phyloP scores from a whole-genome alignment of 257 asterid genomes.

The Fraxinus americana region DNA sequence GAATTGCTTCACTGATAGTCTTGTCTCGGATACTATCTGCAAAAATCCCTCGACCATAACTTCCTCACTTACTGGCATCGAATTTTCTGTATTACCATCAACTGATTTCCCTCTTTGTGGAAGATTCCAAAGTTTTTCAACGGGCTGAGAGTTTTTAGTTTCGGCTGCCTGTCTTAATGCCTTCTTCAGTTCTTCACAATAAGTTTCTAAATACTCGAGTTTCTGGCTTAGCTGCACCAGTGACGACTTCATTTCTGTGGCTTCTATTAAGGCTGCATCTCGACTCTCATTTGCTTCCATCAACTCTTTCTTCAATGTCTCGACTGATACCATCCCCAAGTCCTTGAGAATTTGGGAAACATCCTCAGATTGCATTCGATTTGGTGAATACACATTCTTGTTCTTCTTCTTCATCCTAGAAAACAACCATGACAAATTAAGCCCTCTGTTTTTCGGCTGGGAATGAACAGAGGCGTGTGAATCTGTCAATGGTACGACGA shows the following conservation, averaged over 20 bases:
- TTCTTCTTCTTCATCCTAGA: constrained; percentile 58
- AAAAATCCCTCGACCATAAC: constrained; percentile 87
- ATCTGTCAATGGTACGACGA: constrained; percentile 69
- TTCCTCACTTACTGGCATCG: constrained; percentile 67
- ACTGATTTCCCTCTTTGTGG: constrained; percentile 38
- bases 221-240: constrained; percentile 70
- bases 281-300: constrained; percentile 58
- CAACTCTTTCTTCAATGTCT: constrained; percentile 60
- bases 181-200: constrained; percentile 78
- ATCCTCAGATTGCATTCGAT: constrained; percentile 43
- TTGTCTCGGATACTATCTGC: constrained; percentile 84
- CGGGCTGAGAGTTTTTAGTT: constrained; percentile 30
- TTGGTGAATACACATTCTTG: constrained; percentile 52
- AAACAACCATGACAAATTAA: constrained; percentile 70
- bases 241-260: constrained; percentile 62
- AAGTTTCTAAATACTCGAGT: constrained; percentile 68
- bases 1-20: constrained; percentile 81
- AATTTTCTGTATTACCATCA: constrained; percentile 42
- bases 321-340: constrained; percentile 43
- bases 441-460: constrained; percentile 54
- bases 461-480: constrained; percentile 68
- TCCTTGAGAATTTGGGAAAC: constrained; percentile 45
- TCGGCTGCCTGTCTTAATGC: constrained; percentile 60
- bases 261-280: constrained; percentile 67
- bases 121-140: constrained; percentile 41